phyloP scores from a whole-genome alignment of 2,329 filamentous ascomycete genomes.

The Colletotrichum lentis region DNA sequence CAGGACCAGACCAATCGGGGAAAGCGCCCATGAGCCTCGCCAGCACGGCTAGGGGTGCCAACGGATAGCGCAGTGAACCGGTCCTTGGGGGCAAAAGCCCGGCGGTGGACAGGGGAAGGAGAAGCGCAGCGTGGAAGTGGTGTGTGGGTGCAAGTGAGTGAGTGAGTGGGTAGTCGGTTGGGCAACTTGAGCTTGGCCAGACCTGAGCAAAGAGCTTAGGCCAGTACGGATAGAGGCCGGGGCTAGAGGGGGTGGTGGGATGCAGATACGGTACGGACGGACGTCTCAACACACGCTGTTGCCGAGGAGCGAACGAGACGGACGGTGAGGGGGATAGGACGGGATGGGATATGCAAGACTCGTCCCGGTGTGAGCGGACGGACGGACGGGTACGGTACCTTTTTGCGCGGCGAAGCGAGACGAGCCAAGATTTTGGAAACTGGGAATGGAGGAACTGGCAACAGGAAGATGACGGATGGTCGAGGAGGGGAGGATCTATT shows the following conservation, averaged over 20 bases:
- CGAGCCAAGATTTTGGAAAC: constrained; percentile 12
- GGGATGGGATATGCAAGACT: constrained; percentile 10
- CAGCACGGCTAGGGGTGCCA: constrained; percentile 28
- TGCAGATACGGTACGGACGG: neutral
- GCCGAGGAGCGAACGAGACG: constrained; percentile 4
- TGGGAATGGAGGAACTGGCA: constrained; percentile 2
- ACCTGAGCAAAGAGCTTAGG: constrained; percentile 14
- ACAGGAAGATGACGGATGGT: neutral
- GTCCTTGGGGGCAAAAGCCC: constrained; percentile 22
- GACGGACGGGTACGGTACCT: constrained; percentile 25
- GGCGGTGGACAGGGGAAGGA: constrained; percentile 12
- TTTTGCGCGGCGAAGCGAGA: constrained; percentile 16
- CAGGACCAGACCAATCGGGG: constrained; percentile 31
- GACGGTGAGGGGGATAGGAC: neutral
- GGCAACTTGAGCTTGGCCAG: constrained; percentile 17
- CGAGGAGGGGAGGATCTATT: constrained; percentile 2
- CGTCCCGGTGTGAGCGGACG: constrained; percentile 2
- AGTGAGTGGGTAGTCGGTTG: constrained; percentile 22
- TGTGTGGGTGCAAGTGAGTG: constrained; percentile 6
- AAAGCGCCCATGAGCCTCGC: constrained; percentile 36
- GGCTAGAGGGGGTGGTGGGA: constrained; percentile 9
- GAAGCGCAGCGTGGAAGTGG: constrained; percentile 10
- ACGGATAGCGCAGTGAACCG: constrained; percentile 23
- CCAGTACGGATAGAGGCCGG: constrained; percentile 1
- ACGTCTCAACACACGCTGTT: neutral